Percentiles rank a stretch among this genome's conserved stretches.
Evolutionary conservation across 371 early-diverging fungal species (phyloP).

Genomic region (Mortierella polycephala): DNA sequence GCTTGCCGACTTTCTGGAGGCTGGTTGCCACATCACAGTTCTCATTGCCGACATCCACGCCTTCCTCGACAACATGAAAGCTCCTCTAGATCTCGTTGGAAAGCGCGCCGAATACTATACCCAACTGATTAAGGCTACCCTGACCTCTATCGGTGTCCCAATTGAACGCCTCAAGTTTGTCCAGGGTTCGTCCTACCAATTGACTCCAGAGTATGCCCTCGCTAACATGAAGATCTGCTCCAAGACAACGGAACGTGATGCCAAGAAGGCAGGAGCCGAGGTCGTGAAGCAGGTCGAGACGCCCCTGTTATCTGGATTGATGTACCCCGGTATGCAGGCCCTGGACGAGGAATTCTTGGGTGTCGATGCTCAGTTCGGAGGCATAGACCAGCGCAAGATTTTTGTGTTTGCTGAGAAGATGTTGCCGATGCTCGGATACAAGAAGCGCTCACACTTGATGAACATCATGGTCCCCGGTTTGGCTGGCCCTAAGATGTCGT

Average conservation of each 20-base stretch:
- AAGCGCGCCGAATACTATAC: slow-evolving; percentile 97
- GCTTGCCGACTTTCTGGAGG: slow-evolving; percentile 97
- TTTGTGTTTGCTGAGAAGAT: slow-evolving; percentile 98
- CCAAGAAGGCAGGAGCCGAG: slow-evolving; percentile 99
- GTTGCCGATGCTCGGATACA: slow-evolving; percentile 96
- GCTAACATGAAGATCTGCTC: slow-evolving; percentile 95
- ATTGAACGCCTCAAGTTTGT: slow-evolving; percentile 95
- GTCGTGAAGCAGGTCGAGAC: slow-evolving; percentile 99
- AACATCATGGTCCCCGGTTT: slow-evolving; percentile 99
- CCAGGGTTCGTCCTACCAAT: slow-evolving; percentile 92
- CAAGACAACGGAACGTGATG: slow-evolving; percentile 94
- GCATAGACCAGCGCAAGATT: slow-evolving; percentile 99
- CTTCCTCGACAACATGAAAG: slow-evolving; percentile 99
- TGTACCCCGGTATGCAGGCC: slow-evolving; percentile 99
- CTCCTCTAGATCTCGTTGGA: slow-evolving; percentile 93
- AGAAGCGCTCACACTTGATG: slow-evolving; percentile 99
- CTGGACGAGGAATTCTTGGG: slow-evolving; percentile 99
- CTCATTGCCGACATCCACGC: slow-evolving; percentile 99
- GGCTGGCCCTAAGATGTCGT: slow-evolving; percentile 97
- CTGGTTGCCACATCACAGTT: slow-evolving; percentile 96
- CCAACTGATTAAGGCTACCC: slow-evolving; percentile 90
- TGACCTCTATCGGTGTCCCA: slow-evolving; percentile 91
- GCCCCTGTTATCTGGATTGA: slow-evolving; percentile 93
- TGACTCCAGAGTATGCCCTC: slow-evolving; percentile 90
- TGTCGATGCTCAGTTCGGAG: slow-evolving; percentile 99